These are phyloP conservation scores for Penicillium paneum DNA, from an alignment of 2,329 filamentous ascomycete species.

Conservation along the genomic window DNA sequence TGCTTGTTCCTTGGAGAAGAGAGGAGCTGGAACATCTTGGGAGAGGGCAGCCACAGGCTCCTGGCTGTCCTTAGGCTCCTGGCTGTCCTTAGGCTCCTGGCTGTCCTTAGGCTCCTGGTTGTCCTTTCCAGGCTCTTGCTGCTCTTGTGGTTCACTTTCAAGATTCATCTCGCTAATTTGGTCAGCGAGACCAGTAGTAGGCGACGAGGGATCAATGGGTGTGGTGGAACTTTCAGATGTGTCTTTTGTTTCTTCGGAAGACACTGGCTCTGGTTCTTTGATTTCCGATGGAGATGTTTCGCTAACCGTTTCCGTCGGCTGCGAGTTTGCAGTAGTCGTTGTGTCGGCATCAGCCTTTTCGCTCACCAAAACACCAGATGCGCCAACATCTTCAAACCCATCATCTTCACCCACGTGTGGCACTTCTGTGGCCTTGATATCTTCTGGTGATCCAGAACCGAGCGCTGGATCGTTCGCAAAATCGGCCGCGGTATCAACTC, in stretches of 20 bases:
- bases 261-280: neutral
- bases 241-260: constrained; percentile 4
- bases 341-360: constrained; percentile 63
- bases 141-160: constrained; percentile 32
- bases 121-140: neutral
- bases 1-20: constrained; percentile 51
- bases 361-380: constrained; percentile 67
- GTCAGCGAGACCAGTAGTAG: constrained; percentile 55
- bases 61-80: constrained; percentile 4
- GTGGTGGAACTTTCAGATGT: constrained; percentile 23
- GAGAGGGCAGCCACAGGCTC: constrained; percentile 52
- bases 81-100: too few species aligned
- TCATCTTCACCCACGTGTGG: constrained; percentile 84
- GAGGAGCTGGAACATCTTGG: constrained; percentile 66
- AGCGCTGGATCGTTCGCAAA: constrained; percentile 44
- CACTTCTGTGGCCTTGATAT: constrained; percentile 68
- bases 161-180: constrained; percentile 58
- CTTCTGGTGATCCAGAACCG: constrained; percentile 56
- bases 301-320: neutral
- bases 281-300: neutral
- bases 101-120: constrained; percentile 16
- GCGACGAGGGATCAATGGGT: constrained; percentile 42
- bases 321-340: constrained; percentile 23
- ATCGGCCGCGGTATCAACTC: constrained; percentile 51
- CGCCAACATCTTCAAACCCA: constrained; percentile 83